Percentiles rank a stretch among this genome's conserved stretches.
Conservation (phyloP, 208 protist species). For the Leishmania guyanensis region DNA sequence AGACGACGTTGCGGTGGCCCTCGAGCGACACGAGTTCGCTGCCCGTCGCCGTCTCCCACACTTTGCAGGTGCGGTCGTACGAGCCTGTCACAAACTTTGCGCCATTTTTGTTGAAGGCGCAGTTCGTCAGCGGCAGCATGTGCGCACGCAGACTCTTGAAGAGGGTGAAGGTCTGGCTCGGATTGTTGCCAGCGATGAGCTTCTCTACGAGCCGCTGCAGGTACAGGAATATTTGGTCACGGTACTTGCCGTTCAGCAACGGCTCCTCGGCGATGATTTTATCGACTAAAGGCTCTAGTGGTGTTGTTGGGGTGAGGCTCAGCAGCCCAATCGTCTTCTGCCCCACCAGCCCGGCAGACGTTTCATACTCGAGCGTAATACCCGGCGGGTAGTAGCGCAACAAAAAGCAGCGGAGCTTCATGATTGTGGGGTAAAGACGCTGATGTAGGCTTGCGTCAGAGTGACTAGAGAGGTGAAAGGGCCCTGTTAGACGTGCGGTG, state of each 20-base stretch:
- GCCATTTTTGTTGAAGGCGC: conserved; percentile 96
- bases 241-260: conserved; percentile 81
- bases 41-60: conserved; percentile 94
- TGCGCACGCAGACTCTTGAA: conserved; percentile 95
- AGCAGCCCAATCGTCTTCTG: conserved; percentile 94
- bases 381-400: conserved; percentile 96
- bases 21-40: conserved; percentile 93
- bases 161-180: conserved; percentile 91
- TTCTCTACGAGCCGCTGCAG: conserved; percentile 92
- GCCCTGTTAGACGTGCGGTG: not conserved
- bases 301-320: conserved; percentile 76
- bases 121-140: conserved; percentile 97
- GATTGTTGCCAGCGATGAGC: conserved; percentile 64
- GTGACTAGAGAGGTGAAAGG: not conserved
- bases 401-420: conserved; percentile 94
- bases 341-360: conserved; percentile 70
- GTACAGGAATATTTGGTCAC: conserved; percentile 78
- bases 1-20: conserved; percentile 97
- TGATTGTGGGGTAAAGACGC: conserved; percentile 15
- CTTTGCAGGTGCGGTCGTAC: conserved; percentile 96
- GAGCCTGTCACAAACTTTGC: conserved; percentile 94
- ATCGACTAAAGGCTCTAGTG: conserved; percentile 81
- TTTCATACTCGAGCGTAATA: conserved; percentile 93
- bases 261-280: conserved; percentile 91
- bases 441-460: not conserved